phyloP scores from a whole-genome alignment of 345 rosid genomes.

The Xanthoceras sorbifolium region DNA sequence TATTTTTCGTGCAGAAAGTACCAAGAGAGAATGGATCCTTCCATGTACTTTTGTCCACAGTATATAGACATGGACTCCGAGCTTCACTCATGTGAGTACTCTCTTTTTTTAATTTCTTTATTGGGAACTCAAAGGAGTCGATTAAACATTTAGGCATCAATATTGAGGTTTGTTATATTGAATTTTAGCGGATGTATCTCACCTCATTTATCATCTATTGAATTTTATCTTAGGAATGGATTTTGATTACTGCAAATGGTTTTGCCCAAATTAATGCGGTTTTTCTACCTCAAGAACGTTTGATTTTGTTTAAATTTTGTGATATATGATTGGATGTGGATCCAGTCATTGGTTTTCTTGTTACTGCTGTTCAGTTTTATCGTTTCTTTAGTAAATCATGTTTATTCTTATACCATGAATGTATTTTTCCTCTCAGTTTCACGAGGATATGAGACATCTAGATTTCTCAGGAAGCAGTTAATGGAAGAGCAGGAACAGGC shows the following conservation, averaged over 20 bases:
- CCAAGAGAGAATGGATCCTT: conserved; percentile 45
- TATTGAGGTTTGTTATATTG: no score
- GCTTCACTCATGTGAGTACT: conserved; percentile 48
- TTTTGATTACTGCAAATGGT: not conserved
- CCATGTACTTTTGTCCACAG: conserved; percentile 36
- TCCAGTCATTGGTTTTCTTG: not conserved
- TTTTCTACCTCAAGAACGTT: not conserved
- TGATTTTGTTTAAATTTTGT: not conserved
- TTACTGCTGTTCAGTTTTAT: not conserved
- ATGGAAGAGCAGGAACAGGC: conserved; percentile 48
- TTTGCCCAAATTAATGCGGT: not conserved
- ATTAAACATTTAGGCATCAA: no score
- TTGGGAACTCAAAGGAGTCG: not conserved
- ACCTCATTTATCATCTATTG: not conserved
- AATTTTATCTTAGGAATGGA: not conserved
- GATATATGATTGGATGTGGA: not conserved
- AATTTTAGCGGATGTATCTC: no score
- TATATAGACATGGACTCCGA: conserved; percentile 49
- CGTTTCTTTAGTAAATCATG: not conserved
- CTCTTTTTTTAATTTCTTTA: not conserved
- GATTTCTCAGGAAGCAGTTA: conserved; percentile 47
- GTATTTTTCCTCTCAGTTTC: conserved; percentile 37
- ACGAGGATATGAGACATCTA: conserved; percentile 43
- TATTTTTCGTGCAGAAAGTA: conserved; percentile 40
- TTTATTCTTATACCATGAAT: not conserved